Evolutionary conservation across 2,329 filamentous ascomycete genomes (phyloP).

Genomic region (Trichoderma guizhouense): DNA sequence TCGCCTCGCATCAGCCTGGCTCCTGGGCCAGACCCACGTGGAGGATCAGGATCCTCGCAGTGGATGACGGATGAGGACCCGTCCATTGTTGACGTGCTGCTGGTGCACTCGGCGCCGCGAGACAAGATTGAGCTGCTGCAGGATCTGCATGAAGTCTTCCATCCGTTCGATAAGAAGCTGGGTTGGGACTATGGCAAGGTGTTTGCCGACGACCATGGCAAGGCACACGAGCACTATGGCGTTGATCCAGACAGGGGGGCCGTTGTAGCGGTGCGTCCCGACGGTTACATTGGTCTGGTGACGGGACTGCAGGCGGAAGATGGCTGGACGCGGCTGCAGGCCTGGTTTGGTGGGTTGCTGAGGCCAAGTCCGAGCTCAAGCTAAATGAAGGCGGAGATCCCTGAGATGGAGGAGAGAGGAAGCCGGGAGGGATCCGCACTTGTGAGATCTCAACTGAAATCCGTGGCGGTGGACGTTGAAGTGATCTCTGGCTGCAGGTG

Average conservation of each 20-base stretch:
- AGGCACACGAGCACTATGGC: conserved; percentile 52
- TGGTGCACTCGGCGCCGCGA: conserved; percentile 55
- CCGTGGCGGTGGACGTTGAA: background rate
- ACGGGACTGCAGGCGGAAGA: conserved; percentile 35
- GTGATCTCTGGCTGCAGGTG: background rate
- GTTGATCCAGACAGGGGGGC: conserved; percentile 54
- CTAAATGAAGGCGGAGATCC: background rate
- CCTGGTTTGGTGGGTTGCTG: conserved; percentile 20
- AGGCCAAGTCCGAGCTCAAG: background rate
- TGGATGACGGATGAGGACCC: conserved; percentile 10
- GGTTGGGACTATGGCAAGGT: conserved; percentile 58
- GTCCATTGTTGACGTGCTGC: conserved; percentile 55
- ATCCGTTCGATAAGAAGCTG: conserved; percentile 41
- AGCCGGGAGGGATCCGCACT: background rate
- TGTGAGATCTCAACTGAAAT: background rate
- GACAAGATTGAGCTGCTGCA: conserved; percentile 43
- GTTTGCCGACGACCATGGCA: conserved; percentile 51
- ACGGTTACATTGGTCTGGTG: conserved; percentile 59
- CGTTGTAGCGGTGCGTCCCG: conserved; percentile 59
- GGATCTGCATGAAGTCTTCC: conserved; percentile 49
- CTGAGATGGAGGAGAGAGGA: background rate
- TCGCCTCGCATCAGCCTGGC: conserved; percentile 29
- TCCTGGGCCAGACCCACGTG: conserved; percentile 19
- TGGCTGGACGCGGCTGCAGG: conserved; percentile 14
- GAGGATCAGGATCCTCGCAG: conserved; percentile 1